phyloP scores from a whole-genome alignment of 1,284 basidiomycete genomes.

The Malassezia cuniculi region DNA sequence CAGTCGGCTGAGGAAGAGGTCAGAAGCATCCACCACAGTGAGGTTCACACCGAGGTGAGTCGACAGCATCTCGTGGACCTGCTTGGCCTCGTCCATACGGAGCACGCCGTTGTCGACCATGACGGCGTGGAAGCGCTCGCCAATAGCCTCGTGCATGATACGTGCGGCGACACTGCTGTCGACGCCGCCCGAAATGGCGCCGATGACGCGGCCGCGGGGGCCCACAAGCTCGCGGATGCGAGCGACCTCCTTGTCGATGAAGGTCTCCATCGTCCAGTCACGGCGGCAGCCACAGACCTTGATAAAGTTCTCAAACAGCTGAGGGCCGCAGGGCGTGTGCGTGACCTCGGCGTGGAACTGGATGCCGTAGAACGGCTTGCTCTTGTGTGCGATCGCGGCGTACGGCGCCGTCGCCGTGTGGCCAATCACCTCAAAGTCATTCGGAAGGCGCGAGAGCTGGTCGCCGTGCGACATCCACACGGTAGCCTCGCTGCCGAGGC shows the following conservation, averaged over 20 bases:
- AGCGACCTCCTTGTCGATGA: slow-evolving; percentile 91
- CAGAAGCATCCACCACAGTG: slow-evolving; percentile 87
- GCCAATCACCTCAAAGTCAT: slow-evolving; percentile 76
- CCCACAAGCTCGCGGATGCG: slow-evolving; percentile 93
- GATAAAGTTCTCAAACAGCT: slow-evolving; percentile 79
- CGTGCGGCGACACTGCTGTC: slow-evolving; percentile 97
- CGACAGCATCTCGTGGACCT: slow-evolving; percentile 91
- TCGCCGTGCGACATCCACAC: slow-evolving; percentile 99
- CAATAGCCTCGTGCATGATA: slow-evolving; percentile 98
- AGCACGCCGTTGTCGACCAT: slow-evolving; percentile 99
- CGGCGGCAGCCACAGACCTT: slow-evolving; percentile 64
- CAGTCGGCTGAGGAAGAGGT: slow-evolving; percentile 78
- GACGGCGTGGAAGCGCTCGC: slow-evolving; percentile 90
- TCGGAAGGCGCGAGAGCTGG: slow-evolving; percentile 69
- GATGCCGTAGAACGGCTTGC: slow-evolving; percentile 83
- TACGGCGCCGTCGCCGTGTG: slow-evolving; percentile 76
- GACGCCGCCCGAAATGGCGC: slow-evolving; percentile 92
- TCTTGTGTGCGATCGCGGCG: slow-evolving; percentile 81
- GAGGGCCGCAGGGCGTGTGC: slow-evolving; percentile 77
- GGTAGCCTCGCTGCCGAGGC: slow-evolving; percentile 64
- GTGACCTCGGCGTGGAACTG: slow-evolving; percentile 99
- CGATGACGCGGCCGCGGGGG: slow-evolving; percentile 85
- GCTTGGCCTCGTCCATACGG: slow-evolving; percentile 74
- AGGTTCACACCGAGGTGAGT: slow-evolving; percentile 89
- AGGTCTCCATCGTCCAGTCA: slow-evolving; percentile 98